Percentiles rank a stretch among this genome's conserved stretches.
phyloP scores from a whole-genome alignment of 2,329 filamentous ascomycete species.

The Colletotrichum costaricense region DNA sequence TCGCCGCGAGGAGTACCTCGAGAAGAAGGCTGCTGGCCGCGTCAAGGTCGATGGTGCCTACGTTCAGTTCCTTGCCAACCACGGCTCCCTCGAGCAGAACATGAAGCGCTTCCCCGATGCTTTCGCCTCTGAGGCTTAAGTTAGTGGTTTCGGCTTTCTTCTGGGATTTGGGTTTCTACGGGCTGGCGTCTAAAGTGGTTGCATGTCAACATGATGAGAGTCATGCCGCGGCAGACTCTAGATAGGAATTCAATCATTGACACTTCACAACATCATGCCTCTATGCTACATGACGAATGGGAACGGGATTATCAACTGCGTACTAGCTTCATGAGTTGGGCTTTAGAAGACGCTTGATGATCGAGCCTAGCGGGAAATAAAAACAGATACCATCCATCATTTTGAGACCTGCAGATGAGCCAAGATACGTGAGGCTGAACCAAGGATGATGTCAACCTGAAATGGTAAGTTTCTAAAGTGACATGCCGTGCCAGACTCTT shows the following conservation, averaged over 20 bases:
- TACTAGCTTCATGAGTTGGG: not conserved
- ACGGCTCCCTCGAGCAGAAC: conserved; percentile 88
- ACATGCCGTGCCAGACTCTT: conserved; percentile 8
- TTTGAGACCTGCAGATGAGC: not conserved
- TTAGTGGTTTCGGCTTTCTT: conserved; percentile 40
- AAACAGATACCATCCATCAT: not conserved
- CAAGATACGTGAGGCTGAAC: not conserved
- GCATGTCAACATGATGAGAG: conserved; percentile 49
- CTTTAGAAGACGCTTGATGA: conserved; percentile 5
- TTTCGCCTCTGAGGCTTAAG: conserved; percentile 72
- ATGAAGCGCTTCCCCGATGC: conserved; percentile 95
- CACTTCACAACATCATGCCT: conserved; percentile 33
- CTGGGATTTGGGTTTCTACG: conserved; percentile 51
- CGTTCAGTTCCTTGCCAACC: conserved; percentile 98
- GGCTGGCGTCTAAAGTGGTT: conserved; percentile 56
- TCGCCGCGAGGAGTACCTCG: conserved; percentile 95
- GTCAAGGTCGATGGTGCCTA: conserved; percentile 99
- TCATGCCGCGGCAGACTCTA: conserved; percentile 37
- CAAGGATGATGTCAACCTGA: conserved; percentile 26
- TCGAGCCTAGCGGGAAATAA: conserved; percentile 4
- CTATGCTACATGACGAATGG: conserved; percentile 10
- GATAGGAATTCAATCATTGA: conserved; percentile 39
- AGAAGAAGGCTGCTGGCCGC: conserved; percentile 92
- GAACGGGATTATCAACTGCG: not conserved
- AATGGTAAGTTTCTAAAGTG: conserved; percentile 3